phyloP scores from a whole-genome alignment of 768 basidiomycete genomes.

The Rubroboletus satanas region DNA sequence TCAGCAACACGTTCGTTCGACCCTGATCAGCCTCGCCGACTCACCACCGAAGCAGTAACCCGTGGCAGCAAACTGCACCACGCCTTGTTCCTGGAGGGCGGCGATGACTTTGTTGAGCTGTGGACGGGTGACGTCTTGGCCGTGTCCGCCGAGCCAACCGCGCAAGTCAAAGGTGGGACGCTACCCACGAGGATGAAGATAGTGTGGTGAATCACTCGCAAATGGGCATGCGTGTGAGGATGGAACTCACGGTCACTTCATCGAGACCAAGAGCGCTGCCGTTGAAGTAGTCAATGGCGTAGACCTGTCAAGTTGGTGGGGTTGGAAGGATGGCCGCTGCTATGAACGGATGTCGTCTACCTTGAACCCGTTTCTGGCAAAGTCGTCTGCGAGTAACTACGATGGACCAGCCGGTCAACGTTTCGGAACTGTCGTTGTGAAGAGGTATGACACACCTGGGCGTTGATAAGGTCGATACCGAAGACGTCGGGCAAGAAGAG shows the following conservation, averaged over 20 bases:
- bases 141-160: constrained; percentile 42
- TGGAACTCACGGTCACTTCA: constrained; percentile 8
- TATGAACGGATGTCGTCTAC: constrained; percentile 8
- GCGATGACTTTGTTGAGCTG: constrained; percentile 52
- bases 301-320: constrained; percentile 7
- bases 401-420: background rate
- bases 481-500: constrained; percentile 54
- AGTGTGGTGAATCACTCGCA: background rate
- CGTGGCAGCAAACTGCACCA: constrained; percentile 53
- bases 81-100: constrained; percentile 55
- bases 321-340: background rate
- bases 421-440: background rate
- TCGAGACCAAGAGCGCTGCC: constrained; percentile 26
- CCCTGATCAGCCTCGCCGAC: background rate
- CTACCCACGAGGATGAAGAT: background rate
- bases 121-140: constrained; percentile 40
- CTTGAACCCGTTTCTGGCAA: constrained; percentile 39
- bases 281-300: constrained; percentile 26
- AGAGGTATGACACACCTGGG: constrained; percentile 31
- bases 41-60: constrained; percentile 71
- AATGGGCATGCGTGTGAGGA: background rate
- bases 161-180: constrained; percentile 20
- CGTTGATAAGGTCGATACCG: constrained; percentile 46
- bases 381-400: constrained; percentile 44
- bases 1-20: background rate